Base-by-base conservation (phyloP, 2,329 filamentous ascomycete species). In the Alternaria arborescens region DNA sequence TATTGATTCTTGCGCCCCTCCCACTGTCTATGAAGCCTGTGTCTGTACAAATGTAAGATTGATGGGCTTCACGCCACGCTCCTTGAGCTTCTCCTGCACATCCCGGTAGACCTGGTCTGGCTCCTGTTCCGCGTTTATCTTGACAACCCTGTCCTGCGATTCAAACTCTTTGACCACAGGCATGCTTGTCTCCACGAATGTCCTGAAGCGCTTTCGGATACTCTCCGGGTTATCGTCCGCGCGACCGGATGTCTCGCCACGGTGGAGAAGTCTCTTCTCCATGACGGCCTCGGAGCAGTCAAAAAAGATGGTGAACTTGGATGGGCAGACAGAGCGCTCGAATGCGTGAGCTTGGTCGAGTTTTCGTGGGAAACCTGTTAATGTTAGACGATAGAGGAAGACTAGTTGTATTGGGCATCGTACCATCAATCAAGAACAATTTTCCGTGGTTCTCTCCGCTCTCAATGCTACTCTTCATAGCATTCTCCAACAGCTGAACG, bases 321-420 rank as follows among this genome's bases (percentile, higher is more conserved):
- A 92, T 11, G 88, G 89, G 74, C 93, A 95, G 51, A 99, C 94
- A 5, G 89, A 86, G 78, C 93, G 87, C 82, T 99, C 95, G 77
- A 99, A 99, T 81, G 93, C 94, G 67, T 93, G 79, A 14, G 94
- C 95, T 85, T 99, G 95, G 83, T 98, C 95, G 84, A 98, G 91
- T 84, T 99, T 97, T 72, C 95, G 88, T 32, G 95, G 95, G 84
- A 98, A 99, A 12, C 95, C 91, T 83, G 8, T 34, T 26, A 20
- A 26, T 36, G 28, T 56, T 40, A 56, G 54, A 43, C 26, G 16
- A 16, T 10, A 18, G 8, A 24, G 12, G 16, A 30, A 20, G n/a
- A 34, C 18, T 28, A 28, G 26, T 14, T 32, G 30, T n/a, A 12
- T 52, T 20, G 10, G 38, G 20, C 14, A n/a, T 16, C 72, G 16